Evolutionary conservation across 768 basidiomycete genomes (phyloP).

Genomic region (Trametes cinnabarina): DNA sequence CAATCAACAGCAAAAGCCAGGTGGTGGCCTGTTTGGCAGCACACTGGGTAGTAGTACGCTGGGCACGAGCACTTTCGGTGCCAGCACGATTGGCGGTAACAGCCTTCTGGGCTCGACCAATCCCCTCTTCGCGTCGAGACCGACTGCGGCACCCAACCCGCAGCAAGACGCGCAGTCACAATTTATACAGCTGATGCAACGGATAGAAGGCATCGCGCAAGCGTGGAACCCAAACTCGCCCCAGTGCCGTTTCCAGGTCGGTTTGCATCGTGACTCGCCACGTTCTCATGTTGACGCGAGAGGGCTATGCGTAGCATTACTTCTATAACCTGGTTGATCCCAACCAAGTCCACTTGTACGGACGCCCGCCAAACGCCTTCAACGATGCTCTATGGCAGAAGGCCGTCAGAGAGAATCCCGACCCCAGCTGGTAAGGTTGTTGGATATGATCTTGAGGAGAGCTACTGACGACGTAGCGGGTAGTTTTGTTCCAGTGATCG

Average conservation of each 20-base stretch:
- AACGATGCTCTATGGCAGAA: constrained; percentile 77
- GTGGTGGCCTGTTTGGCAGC: constrained; percentile 17
- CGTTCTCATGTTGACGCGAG: constrained; percentile 1
- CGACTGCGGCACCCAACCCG: constrained; percentile 38
- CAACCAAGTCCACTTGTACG: constrained; percentile 59
- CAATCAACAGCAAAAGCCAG: constrained; percentile 12
- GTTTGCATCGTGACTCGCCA: too few species aligned
- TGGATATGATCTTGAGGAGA: background rate
- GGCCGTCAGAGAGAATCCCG: constrained; percentile 78
- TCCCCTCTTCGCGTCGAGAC: constrained; percentile 39
- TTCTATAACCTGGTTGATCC: constrained; percentile 87
- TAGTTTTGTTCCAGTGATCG: constrained; percentile 78
- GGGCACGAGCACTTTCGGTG: constrained; percentile 10
- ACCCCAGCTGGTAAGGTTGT: constrained; percentile 63
- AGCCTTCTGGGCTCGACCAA: constrained; percentile 23
- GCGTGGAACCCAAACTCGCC: constrained; percentile 72
- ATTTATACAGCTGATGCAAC: constrained; percentile 49
- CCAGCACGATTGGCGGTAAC: constrained; percentile 17
- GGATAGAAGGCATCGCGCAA: constrained; percentile 60
- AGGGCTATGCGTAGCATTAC: constrained; percentile 49
- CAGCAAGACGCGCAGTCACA: constrained; percentile 64
- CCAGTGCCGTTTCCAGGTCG: constrained; percentile 83
- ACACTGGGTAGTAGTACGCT: constrained; percentile 34
- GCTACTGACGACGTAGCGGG: background rate
- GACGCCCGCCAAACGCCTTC: constrained; percentile 66